Evolutionary conservation across 805 yeast genomes (phyloP), one percentile per base, ranked within the genome.

Genomic region (Monosporozyma solicola): DNA sequence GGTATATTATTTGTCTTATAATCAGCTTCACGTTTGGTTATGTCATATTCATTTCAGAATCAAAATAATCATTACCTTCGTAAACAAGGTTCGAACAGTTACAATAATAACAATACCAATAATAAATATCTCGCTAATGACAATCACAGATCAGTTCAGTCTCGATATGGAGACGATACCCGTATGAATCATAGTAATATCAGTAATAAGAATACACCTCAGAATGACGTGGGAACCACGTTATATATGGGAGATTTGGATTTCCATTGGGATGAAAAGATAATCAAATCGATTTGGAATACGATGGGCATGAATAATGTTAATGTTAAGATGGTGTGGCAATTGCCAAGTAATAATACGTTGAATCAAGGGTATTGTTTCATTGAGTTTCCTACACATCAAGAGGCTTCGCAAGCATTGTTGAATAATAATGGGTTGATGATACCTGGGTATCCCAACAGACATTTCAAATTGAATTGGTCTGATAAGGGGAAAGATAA

Each of bases 231-330:
- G 31, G 4, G 37, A 51, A 67, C 29, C 11, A 75, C 72, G 52
- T 63, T 86, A 49, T 86, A 91, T 85, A 91, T 90, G 96, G 97
- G 97, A 24, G 97, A 88, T 61, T 71, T 90, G 47, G 96, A 89
- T 59, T 87, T 87, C 9, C 74, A 79, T 65, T 87, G 96, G 90
- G 87, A 85, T 55, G 97, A 90, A 64, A 66, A 72, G 41, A 72
- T 78, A 11, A 77, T 91, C 51, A 75, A 74, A 49, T 78, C 79
- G 54, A 78, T 90, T 47, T 90, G 96, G 97, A 66, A 76, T 3
- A 61, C 76, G 25, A 69, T 84, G 11, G 89, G 94, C n/a, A 87
- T 84, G 57, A 73, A 72, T 24, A 63, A 70, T 13, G 74, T 72
- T 69, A 83, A 62, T 16, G 82, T 89, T 50, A 88, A 85, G 66